Evolutionary conservation across 345 rosid species (phyloP), one percentile per base, ranked within the genome.

Genomic region (Brassica incana): DNA sequence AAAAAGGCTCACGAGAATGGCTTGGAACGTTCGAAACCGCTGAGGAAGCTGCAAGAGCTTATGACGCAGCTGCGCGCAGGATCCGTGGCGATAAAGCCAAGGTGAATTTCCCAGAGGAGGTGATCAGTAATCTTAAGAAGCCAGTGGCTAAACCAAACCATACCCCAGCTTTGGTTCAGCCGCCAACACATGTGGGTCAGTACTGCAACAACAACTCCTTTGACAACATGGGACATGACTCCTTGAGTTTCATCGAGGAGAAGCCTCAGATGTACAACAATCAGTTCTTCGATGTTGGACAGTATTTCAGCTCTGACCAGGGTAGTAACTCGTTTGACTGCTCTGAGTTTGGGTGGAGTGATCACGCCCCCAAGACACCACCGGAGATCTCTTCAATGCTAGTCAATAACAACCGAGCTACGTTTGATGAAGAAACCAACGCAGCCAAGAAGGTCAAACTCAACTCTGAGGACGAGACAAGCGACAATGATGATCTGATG

Each of bases 241-340:
- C 75, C 71, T 87, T 85, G 86, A 80, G 85, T 65, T 78, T 89
- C 38, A 58, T 78, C 48, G 97, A 92, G 52, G 95, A 92, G 87
- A 95, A 95, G 81, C 96, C 94, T 11, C 64, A 45, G 25, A 60
- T 86, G 78, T 16, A 65, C 77, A 85, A 78, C 83, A 84, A 77
- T 77, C 89, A 95, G 80, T 85, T 52, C 58, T 78, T 84, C 40
- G 74, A 75, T 50, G 79, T 79, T 8, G 54, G 81, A 72, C 80
- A 65, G 73, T 84, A 76, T 54, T 89, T 95, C 85, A 88, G 74
- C 77, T 93, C 99, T 2, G 99, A 93, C 72, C 94, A 93, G 81
- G 97, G 92, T 7, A 95, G 97, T 82, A 85, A 91, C 84, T 88
- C 98, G 2, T 85, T 91, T 30, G 93, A 88, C 63, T 89, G 94